Evolutionary conservation across 2,329 filamentous ascomycete species (phyloP).

Genomic region (Geosmithia putterillii): DNA sequence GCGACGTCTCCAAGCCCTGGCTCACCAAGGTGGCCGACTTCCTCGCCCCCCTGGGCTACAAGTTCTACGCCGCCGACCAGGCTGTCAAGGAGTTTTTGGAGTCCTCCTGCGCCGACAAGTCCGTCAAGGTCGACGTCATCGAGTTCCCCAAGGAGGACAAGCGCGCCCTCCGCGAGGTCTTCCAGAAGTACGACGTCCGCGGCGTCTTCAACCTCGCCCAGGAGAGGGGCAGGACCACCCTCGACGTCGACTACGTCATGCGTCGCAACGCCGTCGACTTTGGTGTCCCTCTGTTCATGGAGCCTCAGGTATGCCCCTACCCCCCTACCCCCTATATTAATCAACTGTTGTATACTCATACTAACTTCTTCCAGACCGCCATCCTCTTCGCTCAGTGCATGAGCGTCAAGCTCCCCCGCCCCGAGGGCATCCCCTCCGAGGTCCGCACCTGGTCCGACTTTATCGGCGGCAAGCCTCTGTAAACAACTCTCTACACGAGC

Average conservation of each 20-base stretch:
- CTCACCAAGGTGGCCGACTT: conserved; percentile 76
- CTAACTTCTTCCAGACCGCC: conserved; percentile 66
- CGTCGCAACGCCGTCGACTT: conserved; percentile 97
- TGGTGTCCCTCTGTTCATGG: conserved; percentile 95
- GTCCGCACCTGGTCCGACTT: conserved; percentile 94
- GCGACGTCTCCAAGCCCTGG: conserved; percentile 59
- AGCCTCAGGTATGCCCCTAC: conserved; percentile 64
- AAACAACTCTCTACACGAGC: too few species aligned
- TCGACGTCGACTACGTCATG: conserved; percentile 98
- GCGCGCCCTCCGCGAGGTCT: conserved; percentile 84
- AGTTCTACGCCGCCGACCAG: conserved; percentile 75
- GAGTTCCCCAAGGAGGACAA: conserved; percentile 97
- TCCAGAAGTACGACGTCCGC: conserved; percentile 91
- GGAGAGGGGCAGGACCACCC: conserved; percentile 66
- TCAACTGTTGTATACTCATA: too few species aligned
- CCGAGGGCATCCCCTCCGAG: conserved; percentile 80
- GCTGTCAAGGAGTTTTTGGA: conserved; percentile 79
- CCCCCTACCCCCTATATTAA: not conserved
- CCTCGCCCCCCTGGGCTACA: conserved; percentile 82
- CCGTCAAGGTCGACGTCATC: conserved; percentile 69
- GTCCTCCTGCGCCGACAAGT: conserved; percentile 48
- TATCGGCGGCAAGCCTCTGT: conserved; percentile 74
- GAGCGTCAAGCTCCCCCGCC: conserved; percentile 85
- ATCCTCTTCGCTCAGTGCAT: conserved; percentile 94
- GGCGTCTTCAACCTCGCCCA: conserved; percentile 92